A percentile compares a stretch with the other conserved stretches of the same genome.
Evolutionary conservation across 768 basidiomycete species (phyloP).

Genomic region (Cyclocybe aegerita): DNA sequence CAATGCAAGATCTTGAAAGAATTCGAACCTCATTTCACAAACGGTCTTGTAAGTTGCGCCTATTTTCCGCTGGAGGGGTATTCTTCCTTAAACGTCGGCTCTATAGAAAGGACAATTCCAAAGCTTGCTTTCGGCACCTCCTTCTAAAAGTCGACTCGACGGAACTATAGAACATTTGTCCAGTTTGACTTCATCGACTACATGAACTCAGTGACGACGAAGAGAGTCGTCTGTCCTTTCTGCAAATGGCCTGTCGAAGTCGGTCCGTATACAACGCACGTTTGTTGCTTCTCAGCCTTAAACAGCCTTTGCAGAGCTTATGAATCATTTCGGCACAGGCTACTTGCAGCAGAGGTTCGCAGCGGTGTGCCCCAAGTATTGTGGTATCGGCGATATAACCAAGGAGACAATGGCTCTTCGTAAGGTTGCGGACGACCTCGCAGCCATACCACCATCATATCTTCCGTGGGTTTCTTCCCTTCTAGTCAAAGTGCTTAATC

Average conservation of each 20-base stretch:
- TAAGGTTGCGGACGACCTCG: slow-evolving; percentile 17
- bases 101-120: slow-evolving; percentile 8
- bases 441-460: not conserved
- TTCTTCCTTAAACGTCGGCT: not conserved
- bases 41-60: slow-evolving; percentile 16
- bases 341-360: slow-evolving; percentile 46
- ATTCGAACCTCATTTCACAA: slow-evolving; percentile 16
- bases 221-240: slow-evolving; percentile 22
- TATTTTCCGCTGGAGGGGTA: not conserved
- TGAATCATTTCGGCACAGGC: slow-evolving; percentile 40
- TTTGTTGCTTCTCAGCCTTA: slow-evolving; percentile 10
- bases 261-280: not conserved
- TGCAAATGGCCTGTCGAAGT: slow-evolving; percentile 10
- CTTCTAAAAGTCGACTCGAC: slow-evolving; percentile 8
- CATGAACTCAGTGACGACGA: slow-evolving; percentile 5
- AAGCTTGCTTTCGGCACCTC: slow-evolving; percentile 8
- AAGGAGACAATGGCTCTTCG: slow-evolving; percentile 20
- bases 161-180: slow-evolving; percentile 13
- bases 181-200: slow-evolving; percentile 13
- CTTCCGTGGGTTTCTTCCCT: not conserved
- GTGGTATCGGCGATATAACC: slow-evolving; percentile 33
- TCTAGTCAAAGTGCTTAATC: slow-evolving; percentile 11
- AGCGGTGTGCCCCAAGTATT: slow-evolving; percentile 30
- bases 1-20: slow-evolving; percentile 18
- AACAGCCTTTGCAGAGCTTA: slow-evolving; percentile 31